Percentiles rank a stretch among this genome's conserved stretches.
phyloP scores from a whole-genome alignment of 306 rosid species.

The Crotalaria pallida region DNA sequence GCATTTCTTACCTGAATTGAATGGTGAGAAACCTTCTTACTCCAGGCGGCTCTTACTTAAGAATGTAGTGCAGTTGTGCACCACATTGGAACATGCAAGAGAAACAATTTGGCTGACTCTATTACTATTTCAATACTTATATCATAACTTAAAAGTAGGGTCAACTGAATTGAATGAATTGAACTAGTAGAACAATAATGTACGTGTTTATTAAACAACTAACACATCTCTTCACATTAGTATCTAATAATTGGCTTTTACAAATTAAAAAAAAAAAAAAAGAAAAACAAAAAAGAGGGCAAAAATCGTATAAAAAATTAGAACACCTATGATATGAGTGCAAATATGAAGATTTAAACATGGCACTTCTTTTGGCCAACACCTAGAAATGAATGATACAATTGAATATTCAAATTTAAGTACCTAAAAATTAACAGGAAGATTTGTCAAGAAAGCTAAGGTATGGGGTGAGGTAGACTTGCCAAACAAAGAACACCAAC shows the following conservation, averaged over 20 bases:
- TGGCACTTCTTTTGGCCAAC: too few relatives aligned
- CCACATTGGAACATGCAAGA: neutral
- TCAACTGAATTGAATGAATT: too few relatives aligned
- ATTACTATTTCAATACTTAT: neutral
- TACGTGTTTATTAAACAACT: neutral
- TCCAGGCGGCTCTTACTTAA: neutral
- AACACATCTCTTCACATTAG: neutral
- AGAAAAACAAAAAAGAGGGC: neutral
- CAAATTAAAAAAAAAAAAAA: too few relatives aligned
- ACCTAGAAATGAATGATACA: slow-evolving; percentile 3
- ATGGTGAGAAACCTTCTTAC: neutral
- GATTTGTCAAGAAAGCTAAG: slow-evolving; percentile 64
- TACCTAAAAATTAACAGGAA: slow-evolving; percentile 53
- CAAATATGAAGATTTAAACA: slow-evolving; percentile 14
- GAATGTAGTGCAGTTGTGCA: neutral
- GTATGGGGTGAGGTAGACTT: slow-evolving; percentile 81
- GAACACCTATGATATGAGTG: slow-evolving; percentile 4
- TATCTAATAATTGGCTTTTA: neutral
- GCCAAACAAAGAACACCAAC: slow-evolving; percentile 89
- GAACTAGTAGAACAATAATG: too few relatives aligned
- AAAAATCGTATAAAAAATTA: neutral
- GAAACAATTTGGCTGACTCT: neutral
- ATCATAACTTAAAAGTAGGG: neutral
- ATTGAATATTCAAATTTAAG: neutral
- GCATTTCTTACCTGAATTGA: slow-evolving; percentile 11